These are phyloP conservation scores for Nevesoporus exiguus DNA, from an alignment of 768 basidiomycete genomes.

Conservation along the genomic window DNA sequence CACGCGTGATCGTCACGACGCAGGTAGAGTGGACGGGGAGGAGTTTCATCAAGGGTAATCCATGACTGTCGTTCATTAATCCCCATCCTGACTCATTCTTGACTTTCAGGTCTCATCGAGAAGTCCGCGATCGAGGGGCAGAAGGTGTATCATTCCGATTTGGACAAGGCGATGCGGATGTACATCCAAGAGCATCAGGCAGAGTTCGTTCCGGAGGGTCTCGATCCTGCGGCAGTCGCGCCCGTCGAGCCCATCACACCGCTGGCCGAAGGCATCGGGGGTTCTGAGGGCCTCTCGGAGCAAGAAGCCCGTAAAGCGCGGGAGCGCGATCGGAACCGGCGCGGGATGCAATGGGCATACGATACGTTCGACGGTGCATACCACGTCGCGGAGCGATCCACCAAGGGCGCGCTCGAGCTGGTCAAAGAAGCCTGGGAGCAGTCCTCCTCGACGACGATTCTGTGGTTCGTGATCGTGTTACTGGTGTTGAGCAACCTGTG, in stretches of 20 bases:
- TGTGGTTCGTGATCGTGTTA: constrained; percentile 68
- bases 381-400: constrained; percentile 67
- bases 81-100: not conserved
- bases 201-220: constrained; percentile 85
- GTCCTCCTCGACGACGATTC: constrained; percentile 64
- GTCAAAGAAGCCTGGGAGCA: constrained; percentile 78
- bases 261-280: constrained; percentile 12
- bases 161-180: constrained; percentile 78
- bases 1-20: constrained; percentile 81
- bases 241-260: constrained; percentile 39
- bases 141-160: constrained; percentile 76
- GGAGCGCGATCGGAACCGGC: constrained; percentile 65
- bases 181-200: constrained; percentile 88
- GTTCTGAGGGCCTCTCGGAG: constrained; percentile 7
- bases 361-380: constrained; percentile 80
- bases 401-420: constrained; percentile 71
- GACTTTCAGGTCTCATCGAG: constrained; percentile 80
- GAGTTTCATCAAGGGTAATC: constrained; percentile 89
- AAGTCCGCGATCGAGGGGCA: constrained; percentile 89
- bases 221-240: constrained; percentile 56
- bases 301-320: constrained; percentile 43
- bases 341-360: constrained; percentile 83
- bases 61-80: not conserved
- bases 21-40: constrained; percentile 95
- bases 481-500: constrained; percentile 77